Conservation (phyloP, 345 rosid genomes). For the Arabidopsis arenosa region DNA sequence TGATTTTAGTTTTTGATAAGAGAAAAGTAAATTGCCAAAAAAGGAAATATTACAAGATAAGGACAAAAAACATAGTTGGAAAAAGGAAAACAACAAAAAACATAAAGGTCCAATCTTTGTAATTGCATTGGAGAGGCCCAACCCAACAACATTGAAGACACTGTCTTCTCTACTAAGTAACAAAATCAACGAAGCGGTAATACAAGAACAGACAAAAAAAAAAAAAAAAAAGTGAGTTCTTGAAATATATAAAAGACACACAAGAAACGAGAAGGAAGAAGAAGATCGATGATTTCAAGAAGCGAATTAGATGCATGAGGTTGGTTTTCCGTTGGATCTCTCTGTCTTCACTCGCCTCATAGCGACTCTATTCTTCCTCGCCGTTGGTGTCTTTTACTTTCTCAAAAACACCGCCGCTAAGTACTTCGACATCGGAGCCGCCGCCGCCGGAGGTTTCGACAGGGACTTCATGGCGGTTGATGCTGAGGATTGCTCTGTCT, state of each 20-base stretch:
- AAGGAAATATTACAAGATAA: not conserved
- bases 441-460: constrained; percentile 76
- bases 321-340: constrained; percentile 71
- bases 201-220: not conserved
- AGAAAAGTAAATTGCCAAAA: constrained; percentile 3
- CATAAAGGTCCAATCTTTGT: constrained; percentile 7
- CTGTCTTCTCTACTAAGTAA: constrained; percentile 38
- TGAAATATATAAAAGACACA: not conserved
- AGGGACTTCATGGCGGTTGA: constrained; percentile 24
- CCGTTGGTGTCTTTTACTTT: constrained; percentile 61
- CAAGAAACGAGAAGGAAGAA: constrained; percentile 22
- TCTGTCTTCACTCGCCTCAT: constrained; percentile 74
- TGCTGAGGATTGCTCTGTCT: constrained; percentile 43
- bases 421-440: constrained; percentile 73
- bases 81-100: not conserved
- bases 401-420: constrained; percentile 80
- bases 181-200: constrained; percentile 36
- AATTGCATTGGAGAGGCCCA: constrained; percentile 31
- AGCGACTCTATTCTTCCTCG: constrained; percentile 56
- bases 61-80: not conserved
- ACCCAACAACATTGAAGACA: constrained; percentile 23
- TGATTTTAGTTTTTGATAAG: not conserved
- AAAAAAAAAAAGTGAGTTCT: constrained; percentile 1
- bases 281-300: constrained; percentile 40
- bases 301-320: constrained; percentile 75